phyloP scores from a whole-genome alignment of 257 asterid genomes.

The Solanum piurae region DNA sequence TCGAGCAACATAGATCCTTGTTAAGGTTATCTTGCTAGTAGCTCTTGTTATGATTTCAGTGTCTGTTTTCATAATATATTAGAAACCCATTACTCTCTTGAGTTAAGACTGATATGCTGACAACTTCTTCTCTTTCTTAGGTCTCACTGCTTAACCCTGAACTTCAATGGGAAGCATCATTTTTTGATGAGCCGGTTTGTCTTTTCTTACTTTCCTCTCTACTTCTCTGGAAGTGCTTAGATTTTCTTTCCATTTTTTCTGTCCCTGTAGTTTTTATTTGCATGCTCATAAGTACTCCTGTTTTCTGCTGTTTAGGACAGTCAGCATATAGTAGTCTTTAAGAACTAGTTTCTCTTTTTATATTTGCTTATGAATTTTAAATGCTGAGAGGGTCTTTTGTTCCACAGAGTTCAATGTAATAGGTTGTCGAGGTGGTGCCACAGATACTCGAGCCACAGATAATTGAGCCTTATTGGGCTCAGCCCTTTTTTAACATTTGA shows the following conservation, averaged over 20 bases:
- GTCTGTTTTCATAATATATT: neutral
- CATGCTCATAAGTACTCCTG: neutral
- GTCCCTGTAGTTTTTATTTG: neutral
- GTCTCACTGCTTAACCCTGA: constrained; percentile 83
- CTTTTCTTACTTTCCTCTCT: constrained; percentile 9
- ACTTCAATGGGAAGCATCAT: constrained; percentile 87
- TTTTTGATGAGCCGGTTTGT: constrained; percentile 95
- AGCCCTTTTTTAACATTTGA: neutral
- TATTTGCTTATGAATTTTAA: neutral
- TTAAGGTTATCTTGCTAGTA: constrained; percentile 6
- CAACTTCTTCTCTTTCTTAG: constrained; percentile 22
- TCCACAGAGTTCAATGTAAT: neutral
- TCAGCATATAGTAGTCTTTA: neutral
- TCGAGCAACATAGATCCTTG: too few species aligned
- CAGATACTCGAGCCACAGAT: neutral
- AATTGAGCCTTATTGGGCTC: neutral
- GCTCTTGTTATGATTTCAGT: constrained; percentile 5
- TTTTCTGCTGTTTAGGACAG: neutral
- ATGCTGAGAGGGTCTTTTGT: neutral
- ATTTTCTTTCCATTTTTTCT: neutral
- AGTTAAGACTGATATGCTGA: neutral
- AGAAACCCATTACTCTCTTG: neutral
- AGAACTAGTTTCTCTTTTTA: neutral
- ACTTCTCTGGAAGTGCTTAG: neutral
- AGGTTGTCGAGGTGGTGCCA: neutral